Percentiles rank a stretch among this genome's conserved stretches.
These are phyloP conservation scores for Edaphochlamys debaryana DNA, from an alignment of 139 green algal genomes.

Conservation along the genomic window DNA sequence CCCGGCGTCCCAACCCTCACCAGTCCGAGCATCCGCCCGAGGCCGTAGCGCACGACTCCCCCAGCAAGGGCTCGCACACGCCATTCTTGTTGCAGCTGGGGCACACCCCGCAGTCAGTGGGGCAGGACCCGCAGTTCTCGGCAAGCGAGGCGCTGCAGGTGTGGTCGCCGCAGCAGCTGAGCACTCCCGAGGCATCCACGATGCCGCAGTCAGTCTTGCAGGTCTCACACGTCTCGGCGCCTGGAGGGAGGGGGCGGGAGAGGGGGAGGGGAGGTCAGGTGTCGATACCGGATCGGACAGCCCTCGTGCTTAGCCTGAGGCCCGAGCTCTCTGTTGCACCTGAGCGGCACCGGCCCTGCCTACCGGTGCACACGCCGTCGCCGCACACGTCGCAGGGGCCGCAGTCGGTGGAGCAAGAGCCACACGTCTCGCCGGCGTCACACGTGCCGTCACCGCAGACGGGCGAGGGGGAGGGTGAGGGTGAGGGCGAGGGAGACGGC, in stretches of 20 bases:
- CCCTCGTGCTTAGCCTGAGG: too few species aligned
- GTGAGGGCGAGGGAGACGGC: not conserved
- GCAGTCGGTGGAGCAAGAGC: not conserved
- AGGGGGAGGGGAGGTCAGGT: too few species aligned
- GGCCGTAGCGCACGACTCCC: not conserved
- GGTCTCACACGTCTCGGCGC: conserved; percentile 5
- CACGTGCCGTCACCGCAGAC: not conserved
- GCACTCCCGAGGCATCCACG: too few species aligned
- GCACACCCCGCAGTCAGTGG: not conserved
- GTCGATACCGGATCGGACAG: too few species aligned
- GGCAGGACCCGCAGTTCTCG: not conserved
- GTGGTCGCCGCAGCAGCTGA: conserved; percentile 20
- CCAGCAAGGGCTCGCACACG: not conserved
- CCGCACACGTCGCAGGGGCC: not conserved
- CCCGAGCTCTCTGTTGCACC: too few species aligned
- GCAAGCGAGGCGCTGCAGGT: not conserved
- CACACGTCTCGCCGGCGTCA: not conserved
- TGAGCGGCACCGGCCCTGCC: too few species aligned
- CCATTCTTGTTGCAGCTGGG: conserved; percentile 15
- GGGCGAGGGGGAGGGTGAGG: not conserved
- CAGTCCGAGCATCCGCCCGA: conserved; percentile 8
- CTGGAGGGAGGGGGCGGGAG: too few species aligned
- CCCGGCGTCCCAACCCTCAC: too few species aligned
- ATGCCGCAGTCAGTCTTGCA: conserved; percentile 12
- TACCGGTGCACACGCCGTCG: conserved; percentile 13